Evolutionary conservation across 179 eudicot genomes (phyloP), one percentile per base, ranked within the genome.

Genomic region (Patellifolia procumbens): DNA sequence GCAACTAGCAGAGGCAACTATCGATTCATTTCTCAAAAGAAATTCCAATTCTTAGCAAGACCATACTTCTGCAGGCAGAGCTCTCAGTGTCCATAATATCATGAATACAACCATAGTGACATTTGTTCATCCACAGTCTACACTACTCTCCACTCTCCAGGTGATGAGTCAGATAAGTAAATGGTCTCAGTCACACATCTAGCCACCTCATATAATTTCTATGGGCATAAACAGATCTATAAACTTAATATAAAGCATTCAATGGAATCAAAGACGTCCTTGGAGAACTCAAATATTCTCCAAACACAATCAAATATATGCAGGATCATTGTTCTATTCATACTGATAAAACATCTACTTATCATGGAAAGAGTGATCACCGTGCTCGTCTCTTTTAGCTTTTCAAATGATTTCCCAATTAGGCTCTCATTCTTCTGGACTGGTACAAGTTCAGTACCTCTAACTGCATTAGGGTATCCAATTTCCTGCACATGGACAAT

Each of bases 331-430:
- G 7, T 35, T 1, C 15, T 64, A 39, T 37, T 26, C 53, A 58
- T 26, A 58, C 9, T 26, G 51, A 42, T 42, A 43, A 17, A 10
- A 22, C 31, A 51, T 19, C 15, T 37, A 72, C 20, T 11, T 19
- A 6, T 10, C 5, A 29, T 43, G 43, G 52, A 46, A 56, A 58
- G 42, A 42, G 61, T 74, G 22, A 81, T 68, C 88, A 95, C 99
- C 88, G 91, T 90, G 87, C 87, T 90, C 7, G 99, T 86, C 82
- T 88, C 95, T 85, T 88, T 95, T 66, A 95, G 87, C 83, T 90
- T 95, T 69, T 87, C 91, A 74, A 95, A 53, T 65, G 99, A 95
- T 74, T 85, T 91, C 72, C 72, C 91, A 76, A 95, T 87, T 7
- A 95, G 75, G 83, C 83, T 82, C 56, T 78, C 97, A 76, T 87